Conservation (phyloP, 1,284 basidiomycete genomes). For the Inonotus obliquus region DNA sequence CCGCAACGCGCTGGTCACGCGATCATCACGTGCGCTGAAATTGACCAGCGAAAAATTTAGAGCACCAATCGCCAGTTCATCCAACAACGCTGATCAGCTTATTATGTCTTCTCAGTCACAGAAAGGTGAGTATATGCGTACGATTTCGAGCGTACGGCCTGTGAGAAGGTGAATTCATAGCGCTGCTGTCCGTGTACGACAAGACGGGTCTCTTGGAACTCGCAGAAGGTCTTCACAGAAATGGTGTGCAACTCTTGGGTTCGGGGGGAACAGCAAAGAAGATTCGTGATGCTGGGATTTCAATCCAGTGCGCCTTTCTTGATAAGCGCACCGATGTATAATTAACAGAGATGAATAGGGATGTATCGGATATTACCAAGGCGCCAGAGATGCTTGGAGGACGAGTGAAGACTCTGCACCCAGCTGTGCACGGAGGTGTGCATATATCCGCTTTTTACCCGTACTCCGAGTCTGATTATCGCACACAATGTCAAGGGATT, state of each 20-base stretch:
- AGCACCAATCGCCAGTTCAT: neutral
- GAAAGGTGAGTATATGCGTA: constrained; percentile 9
- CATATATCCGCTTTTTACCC: neutral
- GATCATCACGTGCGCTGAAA: neutral
- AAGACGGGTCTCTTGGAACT: constrained; percentile 90
- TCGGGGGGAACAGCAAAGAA: constrained; percentile 98
- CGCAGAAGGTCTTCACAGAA: constrained; percentile 75
- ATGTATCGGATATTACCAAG: constrained; percentile 97
- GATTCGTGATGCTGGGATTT: constrained; percentile 90
- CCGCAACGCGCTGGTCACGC: neutral
- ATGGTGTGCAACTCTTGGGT: constrained; percentile 87
- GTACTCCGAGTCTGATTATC: constrained; percentile 3
- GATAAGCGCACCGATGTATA: neutral
- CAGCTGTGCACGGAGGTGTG: constrained; percentile 94
- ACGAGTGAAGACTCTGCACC: constrained; percentile 98
- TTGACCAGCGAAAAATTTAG: neutral
- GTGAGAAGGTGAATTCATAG: constrained; percentile 35
- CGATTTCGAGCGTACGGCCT: neutral
- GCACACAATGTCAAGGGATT: constrained; percentile 54
- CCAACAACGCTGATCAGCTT: neutral
- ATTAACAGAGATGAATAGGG: constrained; percentile 44
- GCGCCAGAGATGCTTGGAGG: constrained; percentile 99
- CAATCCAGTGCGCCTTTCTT: constrained; percentile 63
- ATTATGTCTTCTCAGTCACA: constrained; percentile 1
- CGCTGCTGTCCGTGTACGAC: constrained; percentile 96